Evolutionary conservation across 305 asterid species (phyloP), one percentile per base, ranked within the genome.

Genomic region (Fraxinus baroniana): DNA sequence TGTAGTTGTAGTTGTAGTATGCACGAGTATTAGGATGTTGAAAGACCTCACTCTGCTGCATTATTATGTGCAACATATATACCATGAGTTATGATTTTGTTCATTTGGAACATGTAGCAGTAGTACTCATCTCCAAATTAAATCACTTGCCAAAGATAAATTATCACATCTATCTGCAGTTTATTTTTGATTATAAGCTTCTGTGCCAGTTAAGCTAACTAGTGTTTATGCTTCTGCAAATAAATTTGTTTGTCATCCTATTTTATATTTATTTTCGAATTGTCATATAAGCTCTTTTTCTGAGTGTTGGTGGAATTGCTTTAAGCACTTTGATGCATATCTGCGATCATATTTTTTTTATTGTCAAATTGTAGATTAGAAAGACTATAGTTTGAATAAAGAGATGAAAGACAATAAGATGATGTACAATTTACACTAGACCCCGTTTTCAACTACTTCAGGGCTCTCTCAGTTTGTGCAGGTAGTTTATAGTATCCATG

Each of bases 401-500:
- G 12, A 57, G 66, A 8, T 26, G 30, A 64, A 66, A 35, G 46
- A 17, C 32, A 55, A 79, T 39, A 44, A 41, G 28, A 39, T 79
- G n/a, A 39, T 13, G 75, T 36, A 24, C 17, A 79, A 64, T 15
- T 79, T 46, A 10, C 35, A 37, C 41, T 20, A 76, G 46, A 7
- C 26, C 71, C 36, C 46, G 57, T 28, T 32, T 24, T 52, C 18
- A 71, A n/a, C 20, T 35, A 55, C 79, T 73, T 28, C 15, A 32
- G 1, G 82, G 70, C 86, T 46, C 55, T 44, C 52, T 44, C 52
- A 60, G 33, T 81, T 81, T 80, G 44, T 57, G 82, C 22, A 49
- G 60, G 60, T 49, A 49, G 18, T 15, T 49, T 49, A 2, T 49
- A 13, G 60, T 15, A 49, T 49, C 18, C 18, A 15, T 49, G 60